Evolutionary conservation across 495 filamentous ascomycete species (phyloP).

Genomic region (Glarea lozoyensis): DNA sequence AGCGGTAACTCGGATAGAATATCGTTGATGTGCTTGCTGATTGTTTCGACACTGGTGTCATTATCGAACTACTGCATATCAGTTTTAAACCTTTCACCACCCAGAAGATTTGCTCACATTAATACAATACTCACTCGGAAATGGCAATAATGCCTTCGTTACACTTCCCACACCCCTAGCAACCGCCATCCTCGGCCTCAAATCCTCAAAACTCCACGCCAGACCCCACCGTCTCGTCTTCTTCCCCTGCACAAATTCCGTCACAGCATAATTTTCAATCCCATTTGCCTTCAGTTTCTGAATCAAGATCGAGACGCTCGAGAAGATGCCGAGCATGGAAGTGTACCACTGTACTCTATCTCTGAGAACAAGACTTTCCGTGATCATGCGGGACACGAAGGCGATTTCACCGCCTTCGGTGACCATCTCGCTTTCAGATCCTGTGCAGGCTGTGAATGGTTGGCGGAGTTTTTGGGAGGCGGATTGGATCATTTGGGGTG

Average conservation of each 20-base stretch:
- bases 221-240: constrained; percentile 82
- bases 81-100: not conserved
- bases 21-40: constrained; percentile 27
- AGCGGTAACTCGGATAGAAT: constrained; percentile 38
- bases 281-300: constrained; percentile 46
- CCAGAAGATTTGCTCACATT: constrained; percentile 18
- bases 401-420: constrained; percentile 73
- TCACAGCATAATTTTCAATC: constrained; percentile 75
- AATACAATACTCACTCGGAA: constrained; percentile 48
- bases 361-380: constrained; percentile 55
- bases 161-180: constrained; percentile 46
- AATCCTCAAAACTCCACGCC: constrained; percentile 72
- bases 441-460: constrained; percentile 75
- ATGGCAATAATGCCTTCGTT: constrained; percentile 52
- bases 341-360: constrained; percentile 77
- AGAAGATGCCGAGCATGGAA: constrained; percentile 79
- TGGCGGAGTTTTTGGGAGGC: constrained; percentile 56
- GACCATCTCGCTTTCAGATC: constrained; percentile 79
- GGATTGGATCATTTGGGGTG: constrained; percentile 54
- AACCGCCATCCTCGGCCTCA: constrained; percentile 52
- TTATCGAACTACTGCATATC: constrained; percentile 5
- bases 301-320: constrained; percentile 57
- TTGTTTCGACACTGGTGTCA: constrained; percentile 3
- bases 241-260: constrained; percentile 68
- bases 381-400: constrained; percentile 67